Conservation (phyloP, 768 basidiomycete genomes). For the Lactarius trivialis region DNA sequence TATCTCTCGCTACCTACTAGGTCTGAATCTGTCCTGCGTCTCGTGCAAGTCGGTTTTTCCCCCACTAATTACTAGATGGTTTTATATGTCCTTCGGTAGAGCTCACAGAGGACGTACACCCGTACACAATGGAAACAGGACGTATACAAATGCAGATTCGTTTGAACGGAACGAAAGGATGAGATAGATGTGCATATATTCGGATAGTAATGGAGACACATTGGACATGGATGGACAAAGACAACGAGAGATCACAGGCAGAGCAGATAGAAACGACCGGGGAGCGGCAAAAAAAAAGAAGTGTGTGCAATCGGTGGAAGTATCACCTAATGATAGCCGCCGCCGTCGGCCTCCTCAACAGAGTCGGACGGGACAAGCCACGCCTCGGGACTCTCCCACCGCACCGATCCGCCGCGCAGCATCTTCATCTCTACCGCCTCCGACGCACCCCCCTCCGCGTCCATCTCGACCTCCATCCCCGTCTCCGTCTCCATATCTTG, state of each 20-base stretch:
- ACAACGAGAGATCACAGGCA: not conserved
- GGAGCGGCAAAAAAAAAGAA: not conserved
- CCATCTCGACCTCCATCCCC: not conserved
- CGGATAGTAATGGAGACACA: not conserved
- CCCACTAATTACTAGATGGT: slow-evolving; percentile 1
- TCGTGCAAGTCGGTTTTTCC: not conserved
- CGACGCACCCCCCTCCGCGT: not conserved
- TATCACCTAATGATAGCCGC: not conserved
- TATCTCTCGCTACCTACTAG: not conserved
- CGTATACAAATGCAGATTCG: no score
- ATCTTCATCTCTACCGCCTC: not conserved
- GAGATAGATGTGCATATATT: not conserved
- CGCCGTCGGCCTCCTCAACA: not conserved
- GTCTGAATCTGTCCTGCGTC: not conserved
- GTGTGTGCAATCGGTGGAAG: not conserved
- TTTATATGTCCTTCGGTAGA: not conserved
- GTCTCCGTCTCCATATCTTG: not conserved
- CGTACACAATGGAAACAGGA: not conserved
- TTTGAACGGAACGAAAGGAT: not conserved
- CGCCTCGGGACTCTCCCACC: slow-evolving; percentile 16
- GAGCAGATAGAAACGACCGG: not conserved
- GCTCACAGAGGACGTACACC: not conserved
- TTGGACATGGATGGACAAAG: not conserved
- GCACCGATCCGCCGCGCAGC: not conserved
- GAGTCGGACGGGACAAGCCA: slow-evolving; percentile 18